These are phyloP conservation scores for Xylariomycetidae sp. DNA, from an alignment of 2,329 filamentous ascomycete species.

Conservation along the genomic window DNA sequence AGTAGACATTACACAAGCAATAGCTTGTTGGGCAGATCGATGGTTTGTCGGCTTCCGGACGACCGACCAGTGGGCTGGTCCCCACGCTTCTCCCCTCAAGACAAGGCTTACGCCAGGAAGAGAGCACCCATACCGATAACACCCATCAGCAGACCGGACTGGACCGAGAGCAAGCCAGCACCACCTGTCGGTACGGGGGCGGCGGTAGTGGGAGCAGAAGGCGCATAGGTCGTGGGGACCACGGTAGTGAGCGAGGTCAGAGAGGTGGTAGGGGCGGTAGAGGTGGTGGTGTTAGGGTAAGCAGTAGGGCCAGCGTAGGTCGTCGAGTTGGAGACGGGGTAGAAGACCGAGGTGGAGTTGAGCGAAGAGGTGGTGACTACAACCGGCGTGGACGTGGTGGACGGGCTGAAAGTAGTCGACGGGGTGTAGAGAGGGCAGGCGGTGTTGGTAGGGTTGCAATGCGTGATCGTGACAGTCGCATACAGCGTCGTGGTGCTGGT, in stretches of 20 bases:
- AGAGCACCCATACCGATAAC: constrained; percentile 22
- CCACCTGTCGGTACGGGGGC: constrained; percentile 13
- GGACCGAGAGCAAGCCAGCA: constrained; percentile 17
- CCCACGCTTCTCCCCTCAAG: too few relatives aligned
- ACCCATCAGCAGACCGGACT: constrained; percentile 22
- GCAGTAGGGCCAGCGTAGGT: constrained; percentile 14
- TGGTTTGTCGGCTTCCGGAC: too few relatives aligned
- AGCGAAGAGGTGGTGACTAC: constrained; percentile 6
- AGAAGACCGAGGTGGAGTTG: constrained; percentile 12
- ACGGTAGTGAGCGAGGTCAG: constrained; percentile 8
- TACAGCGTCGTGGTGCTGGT: constrained; percentile 25
- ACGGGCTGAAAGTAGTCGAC: constrained; percentile 10
- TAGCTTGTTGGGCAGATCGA: too few relatives aligned
- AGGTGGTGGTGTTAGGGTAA: constrained; percentile 17
- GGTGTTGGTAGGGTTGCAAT: constrained; percentile 24
- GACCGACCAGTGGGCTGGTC: too few relatives aligned
- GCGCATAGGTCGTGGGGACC: constrained; percentile 11
- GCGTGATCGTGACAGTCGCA: constrained; percentile 24
- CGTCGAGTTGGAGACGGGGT: constrained; percentile 21
- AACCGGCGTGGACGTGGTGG: constrained; percentile 4
- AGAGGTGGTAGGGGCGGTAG: constrained; percentile 12
- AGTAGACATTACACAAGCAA: too few relatives aligned
- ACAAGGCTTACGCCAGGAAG: constrained; percentile 21
- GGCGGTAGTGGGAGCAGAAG: constrained; percentile 9
- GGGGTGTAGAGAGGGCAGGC: constrained; percentile 26